phyloP scores from a whole-genome alignment of 768 basidiomycete genomes.

The Phaeotremella skinneri region DNA sequence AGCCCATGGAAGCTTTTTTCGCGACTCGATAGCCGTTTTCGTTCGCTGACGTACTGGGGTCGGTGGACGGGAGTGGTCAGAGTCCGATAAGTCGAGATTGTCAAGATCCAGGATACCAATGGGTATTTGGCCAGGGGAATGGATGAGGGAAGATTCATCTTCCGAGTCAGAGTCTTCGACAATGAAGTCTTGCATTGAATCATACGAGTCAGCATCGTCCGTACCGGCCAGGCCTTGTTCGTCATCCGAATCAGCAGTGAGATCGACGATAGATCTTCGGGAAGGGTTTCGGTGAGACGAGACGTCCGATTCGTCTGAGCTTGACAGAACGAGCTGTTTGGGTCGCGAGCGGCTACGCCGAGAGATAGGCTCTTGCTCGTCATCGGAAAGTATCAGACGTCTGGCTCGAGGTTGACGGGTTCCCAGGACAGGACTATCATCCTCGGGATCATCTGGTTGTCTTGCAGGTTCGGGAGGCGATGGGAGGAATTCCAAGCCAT shows the following conservation, averaged over 20 bases:
- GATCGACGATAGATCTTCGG: neutral
- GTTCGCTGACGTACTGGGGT: neutral
- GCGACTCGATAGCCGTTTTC: neutral
- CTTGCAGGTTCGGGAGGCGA: too few relatives aligned
- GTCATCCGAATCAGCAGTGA: neutral
- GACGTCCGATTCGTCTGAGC: neutral
- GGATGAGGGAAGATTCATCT: neutral
- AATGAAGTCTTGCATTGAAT: neutral
- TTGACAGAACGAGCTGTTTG: neutral
- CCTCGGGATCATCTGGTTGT: neutral
- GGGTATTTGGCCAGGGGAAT: neutral
- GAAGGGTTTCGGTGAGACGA: neutral
- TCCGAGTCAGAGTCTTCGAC: slow-evolving; percentile 4
- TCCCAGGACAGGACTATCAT: neutral
- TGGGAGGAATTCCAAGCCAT: too few relatives aligned
- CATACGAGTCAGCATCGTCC: neutral
- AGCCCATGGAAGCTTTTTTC: slow-evolving; percentile 28
- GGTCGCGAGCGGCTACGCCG: neutral
- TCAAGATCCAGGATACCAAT: neutral
- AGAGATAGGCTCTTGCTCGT: neutral
- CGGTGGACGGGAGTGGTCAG: neutral
- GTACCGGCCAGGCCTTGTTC: neutral
- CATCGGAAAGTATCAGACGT: neutral
- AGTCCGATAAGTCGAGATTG: neutral
- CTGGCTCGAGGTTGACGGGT: neutral